Evolutionary conservation across 1,284 basidiomycete species (phyloP).

Genomic region (Leccinum subfulvum): DNA sequence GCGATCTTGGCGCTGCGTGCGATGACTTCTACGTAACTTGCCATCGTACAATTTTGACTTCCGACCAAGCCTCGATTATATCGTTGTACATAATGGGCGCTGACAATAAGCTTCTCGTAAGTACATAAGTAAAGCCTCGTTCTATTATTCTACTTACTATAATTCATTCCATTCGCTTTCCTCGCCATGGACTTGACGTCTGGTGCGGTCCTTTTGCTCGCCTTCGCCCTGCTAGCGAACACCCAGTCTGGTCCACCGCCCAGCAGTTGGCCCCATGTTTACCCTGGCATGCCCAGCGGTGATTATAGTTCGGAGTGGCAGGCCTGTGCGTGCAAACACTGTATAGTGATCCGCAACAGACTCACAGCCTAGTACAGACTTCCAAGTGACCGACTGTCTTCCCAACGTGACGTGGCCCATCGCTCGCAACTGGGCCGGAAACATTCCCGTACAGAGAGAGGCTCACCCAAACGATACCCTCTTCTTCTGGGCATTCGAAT

Average conservation of each 20-base stretch:
- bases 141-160: background rate
- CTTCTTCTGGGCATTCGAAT: slow-evolving; percentile 73
- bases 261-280: slow-evolving; percentile 34
- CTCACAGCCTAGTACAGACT: slow-evolving; percentile 39
- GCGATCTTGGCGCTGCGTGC: slow-evolving; percentile 78
- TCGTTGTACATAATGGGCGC: too few species aligned
- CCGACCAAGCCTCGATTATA: too few species aligned
- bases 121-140: too few species aligned
- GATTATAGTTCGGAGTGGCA: slow-evolving; percentile 64
- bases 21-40: slow-evolving; percentile 37
- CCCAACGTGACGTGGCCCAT: slow-evolving; percentile 65
- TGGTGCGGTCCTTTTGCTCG: slow-evolving; percentile 4
- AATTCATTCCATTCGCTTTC: background rate
- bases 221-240: slow-evolving; percentile 11
- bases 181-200: slow-evolving; percentile 23
- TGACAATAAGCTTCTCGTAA: background rate
- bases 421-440: slow-evolving; percentile 62
- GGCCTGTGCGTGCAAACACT: slow-evolving; percentile 44
- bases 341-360: background rate
- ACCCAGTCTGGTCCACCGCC: slow-evolving; percentile 30
- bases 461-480: slow-evolving; percentile 69
- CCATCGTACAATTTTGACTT: too few species aligned
- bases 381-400: slow-evolving; percentile 52
- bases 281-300: slow-evolving; percentile 36
- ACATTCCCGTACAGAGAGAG: slow-evolving; percentile 60